Conservation (phyloP, 2,329 filamentous ascomycete genomes). For the Xylaria multiplex region DNA sequence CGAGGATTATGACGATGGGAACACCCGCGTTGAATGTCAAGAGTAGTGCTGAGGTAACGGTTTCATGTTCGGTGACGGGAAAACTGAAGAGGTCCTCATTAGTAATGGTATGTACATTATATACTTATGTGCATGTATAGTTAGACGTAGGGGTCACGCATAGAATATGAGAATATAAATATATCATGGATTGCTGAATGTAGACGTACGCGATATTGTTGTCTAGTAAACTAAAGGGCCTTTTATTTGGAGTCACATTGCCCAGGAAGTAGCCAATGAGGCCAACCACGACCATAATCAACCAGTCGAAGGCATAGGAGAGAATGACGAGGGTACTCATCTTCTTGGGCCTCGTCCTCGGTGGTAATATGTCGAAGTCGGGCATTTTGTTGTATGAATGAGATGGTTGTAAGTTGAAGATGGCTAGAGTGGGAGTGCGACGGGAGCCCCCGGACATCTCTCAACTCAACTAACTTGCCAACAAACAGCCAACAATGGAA, state of each 20-base stretch:
- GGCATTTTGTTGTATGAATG: slow-evolving; percentile 48
- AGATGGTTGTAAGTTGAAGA: slow-evolving; percentile 40
- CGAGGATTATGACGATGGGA: slow-evolving; percentile 74
- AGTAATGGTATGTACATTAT: not conserved
- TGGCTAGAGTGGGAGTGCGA: slow-evolving; percentile 38
- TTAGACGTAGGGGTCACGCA: too few relatives aligned
- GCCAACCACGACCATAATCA: slow-evolving; percentile 69
- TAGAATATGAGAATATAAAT: too few relatives aligned
- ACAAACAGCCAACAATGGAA: slow-evolving; percentile 32
- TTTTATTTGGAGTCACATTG: slow-evolving; percentile 70
- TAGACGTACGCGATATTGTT: slow-evolving; percentile 74
- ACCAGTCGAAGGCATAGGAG: slow-evolving; percentile 80
- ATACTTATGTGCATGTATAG: too few relatives aligned
- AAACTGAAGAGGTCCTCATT: slow-evolving; percentile 59
- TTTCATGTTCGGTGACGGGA: slow-evolving; percentile 76
- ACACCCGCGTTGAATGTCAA: slow-evolving; percentile 69
- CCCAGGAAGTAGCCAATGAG: slow-evolving; percentile 69
- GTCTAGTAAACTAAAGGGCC: slow-evolving; percentile 78
- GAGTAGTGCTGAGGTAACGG: slow-evolving; percentile 74
- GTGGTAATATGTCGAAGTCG: slow-evolving; percentile 40
- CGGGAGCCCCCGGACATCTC: slow-evolving; percentile 45
- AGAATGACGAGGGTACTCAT: slow-evolving; percentile 58
- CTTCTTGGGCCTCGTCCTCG: slow-evolving; percentile 40
- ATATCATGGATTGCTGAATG: not conserved
- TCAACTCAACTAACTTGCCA: slow-evolving; percentile 31